phyloP scores from a whole-genome alignment of 257 asterid genomes.

The Osmanthus fragrans region DNA sequence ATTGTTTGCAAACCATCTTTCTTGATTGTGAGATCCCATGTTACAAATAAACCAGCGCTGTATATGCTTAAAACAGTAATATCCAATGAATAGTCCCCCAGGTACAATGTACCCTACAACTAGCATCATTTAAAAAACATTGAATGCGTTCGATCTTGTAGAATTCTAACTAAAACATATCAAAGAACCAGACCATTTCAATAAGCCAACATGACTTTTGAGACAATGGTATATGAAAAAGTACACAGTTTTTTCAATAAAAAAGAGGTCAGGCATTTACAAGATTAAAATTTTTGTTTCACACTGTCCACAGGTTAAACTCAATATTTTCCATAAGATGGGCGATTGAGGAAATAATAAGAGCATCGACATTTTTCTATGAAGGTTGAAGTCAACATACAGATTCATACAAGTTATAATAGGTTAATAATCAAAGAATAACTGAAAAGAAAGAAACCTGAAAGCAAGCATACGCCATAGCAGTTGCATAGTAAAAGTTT shows the following conservation, averaged over 20 bases:
- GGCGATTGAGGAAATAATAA: neutral
- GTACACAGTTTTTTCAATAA: neutral
- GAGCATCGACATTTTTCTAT: neutral
- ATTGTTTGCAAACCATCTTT: no score
- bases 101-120: neutral
- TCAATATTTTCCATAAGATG: neutral
- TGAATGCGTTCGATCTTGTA: neutral
- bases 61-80: neutral
- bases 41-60: no score
- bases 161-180: neutral
- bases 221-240: neutral
- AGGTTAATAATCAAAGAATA: conserved; percentile 10
- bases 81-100: neutral
- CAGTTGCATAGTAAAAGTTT: conserved; percentile 94
- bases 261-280: neutral
- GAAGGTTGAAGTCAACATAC: conserved; percentile 7
- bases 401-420: neutral
- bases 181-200: neutral
- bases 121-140: neutral
- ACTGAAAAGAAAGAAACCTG: conserved; percentile 56
- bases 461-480: conserved; percentile 89
- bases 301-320: neutral
- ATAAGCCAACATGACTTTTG: neutral
- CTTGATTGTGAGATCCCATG: no score
- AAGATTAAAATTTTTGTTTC: neutral